A percentile compares a stretch with the other conserved stretches of the same genome.
These are phyloP conservation scores for Ceratobasidium theobromae DNA, from an alignment of 1,284 basidiomycete species.

Conservation along the genomic window DNA sequence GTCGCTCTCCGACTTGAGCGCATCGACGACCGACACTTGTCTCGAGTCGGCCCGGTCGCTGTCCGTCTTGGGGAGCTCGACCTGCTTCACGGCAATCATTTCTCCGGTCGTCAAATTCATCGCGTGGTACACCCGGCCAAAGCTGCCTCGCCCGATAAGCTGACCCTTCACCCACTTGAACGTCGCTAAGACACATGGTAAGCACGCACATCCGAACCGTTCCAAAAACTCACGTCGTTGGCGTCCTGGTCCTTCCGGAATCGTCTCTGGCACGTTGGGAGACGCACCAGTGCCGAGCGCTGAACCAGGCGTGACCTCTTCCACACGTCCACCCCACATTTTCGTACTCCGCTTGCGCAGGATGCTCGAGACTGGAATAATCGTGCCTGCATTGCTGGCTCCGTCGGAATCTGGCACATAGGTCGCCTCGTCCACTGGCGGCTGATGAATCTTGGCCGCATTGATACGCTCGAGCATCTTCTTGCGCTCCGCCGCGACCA, in stretches of 20 bases:
- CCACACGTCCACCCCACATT: constrained; percentile 91
- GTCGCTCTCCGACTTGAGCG: constrained; percentile 92
- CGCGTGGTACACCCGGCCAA: constrained; percentile 93
- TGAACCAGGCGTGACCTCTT: constrained; percentile 80
- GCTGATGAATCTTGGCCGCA: constrained; percentile 49
- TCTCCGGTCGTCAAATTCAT: constrained; percentile 98
- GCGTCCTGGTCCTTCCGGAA: constrained; percentile 45
- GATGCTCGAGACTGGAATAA: constrained; percentile 45
- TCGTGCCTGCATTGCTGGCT: constrained; percentile 48
- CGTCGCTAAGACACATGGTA: constrained; percentile 57
- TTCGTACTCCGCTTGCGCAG: constrained; percentile 87
- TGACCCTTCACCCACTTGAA: constrained; percentile 99
- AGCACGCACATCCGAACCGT: constrained; percentile 35
- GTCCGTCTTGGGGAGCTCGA: constrained; percentile 88
- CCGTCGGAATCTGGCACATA: constrained; percentile 43
- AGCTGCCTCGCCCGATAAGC: constrained; percentile 95
- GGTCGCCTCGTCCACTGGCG: constrained; percentile 38
- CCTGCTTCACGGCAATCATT: constrained; percentile 99
- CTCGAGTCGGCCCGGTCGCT: constrained; percentile 87
- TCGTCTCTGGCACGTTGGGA: constrained; percentile 54
- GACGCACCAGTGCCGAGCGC: constrained; percentile 45
- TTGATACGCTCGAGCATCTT: constrained; percentile 57
- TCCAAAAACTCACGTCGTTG: constrained; percentile 11
- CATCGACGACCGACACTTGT: constrained; percentile 85
- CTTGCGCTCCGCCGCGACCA: constrained; percentile 84